These are phyloP conservation scores for Fusarium caatingaense DNA, from an alignment of 2,329 filamentous ascomycete genomes.

Conservation along the genomic window DNA sequence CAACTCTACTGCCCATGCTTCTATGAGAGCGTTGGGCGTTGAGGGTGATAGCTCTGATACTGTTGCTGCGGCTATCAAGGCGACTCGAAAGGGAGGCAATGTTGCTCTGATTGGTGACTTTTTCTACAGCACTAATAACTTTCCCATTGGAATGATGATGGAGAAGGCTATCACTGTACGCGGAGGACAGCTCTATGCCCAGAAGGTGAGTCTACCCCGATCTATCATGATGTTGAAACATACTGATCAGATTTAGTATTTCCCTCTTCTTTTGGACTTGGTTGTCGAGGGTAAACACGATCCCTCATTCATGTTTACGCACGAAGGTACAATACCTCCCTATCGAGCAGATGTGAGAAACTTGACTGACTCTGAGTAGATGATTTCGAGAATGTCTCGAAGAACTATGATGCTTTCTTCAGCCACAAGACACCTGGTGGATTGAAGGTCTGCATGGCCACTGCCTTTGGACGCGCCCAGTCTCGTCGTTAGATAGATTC, in stretches of 20 bases:
- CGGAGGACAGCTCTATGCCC: conserved; percentile 5
- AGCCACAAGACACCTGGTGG: background rate
- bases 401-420: background rate
- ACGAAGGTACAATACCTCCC: background rate
- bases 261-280: background rate
- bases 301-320: conserved; percentile 2
- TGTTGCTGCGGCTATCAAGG: background rate
- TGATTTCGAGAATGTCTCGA: background rate
- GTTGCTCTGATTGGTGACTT: conserved; percentile 4
- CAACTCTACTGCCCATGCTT: background rate
- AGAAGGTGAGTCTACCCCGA: background rate
- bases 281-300: conserved; percentile 7
- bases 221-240: accelerated
- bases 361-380: background rate
- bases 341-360: accelerated
- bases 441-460: background rate
- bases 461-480: background rate
- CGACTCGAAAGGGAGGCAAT: background rate
- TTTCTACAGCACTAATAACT: conserved; percentile 3
- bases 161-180: conserved; percentile 6
- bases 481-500: background rate
- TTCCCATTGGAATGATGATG: conserved; percentile 14
- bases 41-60: conserved; percentile 10
- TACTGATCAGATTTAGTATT: background rate
- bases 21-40: conserved; percentile 2